phyloP scores from a whole-genome alignment of 1,284 basidiomycete genomes.

The Singerocomus rubriflavus region DNA sequence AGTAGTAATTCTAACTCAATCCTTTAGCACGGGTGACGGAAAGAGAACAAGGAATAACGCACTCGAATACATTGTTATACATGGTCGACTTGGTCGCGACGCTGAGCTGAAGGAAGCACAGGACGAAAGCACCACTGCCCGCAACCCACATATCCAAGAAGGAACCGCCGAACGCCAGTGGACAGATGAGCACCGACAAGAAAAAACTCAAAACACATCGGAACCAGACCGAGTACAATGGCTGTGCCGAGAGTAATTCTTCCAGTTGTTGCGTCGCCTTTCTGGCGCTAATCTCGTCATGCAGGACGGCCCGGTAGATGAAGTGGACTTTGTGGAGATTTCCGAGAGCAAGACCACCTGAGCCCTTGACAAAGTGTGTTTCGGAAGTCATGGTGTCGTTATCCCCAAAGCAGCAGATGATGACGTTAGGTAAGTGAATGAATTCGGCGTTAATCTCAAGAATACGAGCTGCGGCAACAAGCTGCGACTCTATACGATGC shows the following conservation, averaged over 20 bases:
- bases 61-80: conserved; percentile 90
- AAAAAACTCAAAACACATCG: conserved; percentile 68
- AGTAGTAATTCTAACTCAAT: conserved; percentile 63
- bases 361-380: conserved; percentile 78
- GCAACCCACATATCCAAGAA: conserved; percentile 81
- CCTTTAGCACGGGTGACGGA: conserved; percentile 14
- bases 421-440: conserved; percentile 75
- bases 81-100: conserved; percentile 71
- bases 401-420: conserved; percentile 82
- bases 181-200: conserved; percentile 74
- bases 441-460: conserved; percentile 83
- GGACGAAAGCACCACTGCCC: conserved; percentile 60
- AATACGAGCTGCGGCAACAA: conserved; percentile 73
- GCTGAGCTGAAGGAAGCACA: conserved; percentile 68
- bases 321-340: conserved; percentile 73
- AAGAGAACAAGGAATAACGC: conserved; percentile 29
- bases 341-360: conserved; percentile 72
- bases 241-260: conserved; percentile 48
- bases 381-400: conserved; percentile 74
- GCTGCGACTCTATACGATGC: conserved; percentile 68
- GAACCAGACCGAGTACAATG: conserved; percentile 56
- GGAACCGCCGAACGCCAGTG: conserved; percentile 81
- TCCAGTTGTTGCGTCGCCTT: conserved; percentile 55
- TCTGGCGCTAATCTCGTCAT: conserved; percentile 80
- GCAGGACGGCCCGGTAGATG: conserved; percentile 77